Base-by-base conservation (phyloP, 2,329 filamentous ascomycete genomes). In the Ceratocystiopsis brevicomis region DNA sequence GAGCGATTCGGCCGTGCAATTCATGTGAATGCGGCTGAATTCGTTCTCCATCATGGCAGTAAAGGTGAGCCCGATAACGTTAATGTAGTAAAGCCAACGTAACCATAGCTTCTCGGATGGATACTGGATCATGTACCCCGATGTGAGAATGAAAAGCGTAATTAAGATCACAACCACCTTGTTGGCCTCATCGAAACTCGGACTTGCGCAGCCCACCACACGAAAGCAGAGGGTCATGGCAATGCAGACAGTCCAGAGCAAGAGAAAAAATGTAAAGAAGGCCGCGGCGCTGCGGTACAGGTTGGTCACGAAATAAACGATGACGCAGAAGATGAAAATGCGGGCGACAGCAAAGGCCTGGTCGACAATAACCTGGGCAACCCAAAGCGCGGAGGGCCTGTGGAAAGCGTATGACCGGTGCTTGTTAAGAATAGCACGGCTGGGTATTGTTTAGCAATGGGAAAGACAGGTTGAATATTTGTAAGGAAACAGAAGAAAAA, bases 21-120 rank as follows among this genome's bases (percentile, higher is more conserved):
- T 75, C 56, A 93, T 64, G 25, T 77, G 67, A 37, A 82, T 65
- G 12, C 71, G 62, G 34, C 69, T 67, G 53, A 94, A 93, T 54
- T 94, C 86, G 53, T 93, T 94, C 53, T 82, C 74, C 82, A 93
- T 90, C 59, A 94, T 59, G 2, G 76, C 66, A 12, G 78, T 71
- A 55, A 94, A 92, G 0, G 76, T 73, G 2, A 90, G 67, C 39
- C 81, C 83, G 0, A 87, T 63, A 18, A 51, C 44, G 62, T 77
- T 85, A 46, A 88, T 78, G 81, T 78, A 88, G 61, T 76, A 83
- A 47, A 88, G 76, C 83, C 83, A 90, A 16, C 79, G 66, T 6
- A 87, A 57, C 78, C 82, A 88, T 4, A 78, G 75, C 51, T 85
- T 78, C 52, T 82, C 73, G 2, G 66, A 72, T 41, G 78, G 71